Conservation (phyloP, 805 yeast genomes). For the Teunomyces tritomae region DNA sequence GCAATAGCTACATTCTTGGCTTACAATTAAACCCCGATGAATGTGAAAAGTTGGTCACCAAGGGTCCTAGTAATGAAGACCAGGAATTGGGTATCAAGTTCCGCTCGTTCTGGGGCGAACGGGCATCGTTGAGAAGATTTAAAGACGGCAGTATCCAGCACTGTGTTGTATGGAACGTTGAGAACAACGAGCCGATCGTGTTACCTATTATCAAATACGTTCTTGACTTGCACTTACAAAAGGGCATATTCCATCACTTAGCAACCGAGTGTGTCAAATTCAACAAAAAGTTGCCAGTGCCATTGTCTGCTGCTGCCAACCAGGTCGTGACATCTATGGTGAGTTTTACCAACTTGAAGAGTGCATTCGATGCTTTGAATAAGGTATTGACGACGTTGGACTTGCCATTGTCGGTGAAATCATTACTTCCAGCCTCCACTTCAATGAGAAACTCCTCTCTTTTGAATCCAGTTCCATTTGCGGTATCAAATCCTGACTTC, state of each 20-base stretch:
- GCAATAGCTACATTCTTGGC: slow-evolving; percentile 50
- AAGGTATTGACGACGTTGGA: slow-evolving; percentile 46
- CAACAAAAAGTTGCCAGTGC: slow-evolving; percentile 54
- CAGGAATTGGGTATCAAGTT: slow-evolving; percentile 59
- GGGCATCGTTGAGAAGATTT: slow-evolving; percentile 83
- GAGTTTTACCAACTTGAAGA: slow-evolving; percentile 29
- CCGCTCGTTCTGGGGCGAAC: slow-evolving; percentile 85
- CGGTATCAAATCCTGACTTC: slow-evolving; percentile 69
- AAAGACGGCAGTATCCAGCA: slow-evolving; percentile 89
- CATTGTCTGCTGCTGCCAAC: slow-evolving; percentile 55
- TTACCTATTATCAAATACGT: slow-evolving; percentile 62
- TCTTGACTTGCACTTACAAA: slow-evolving; percentile 60
- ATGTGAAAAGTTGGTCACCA: slow-evolving; percentile 78
- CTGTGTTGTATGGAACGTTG: slow-evolving; percentile 81
- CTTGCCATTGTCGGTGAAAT: slow-evolving; percentile 69
- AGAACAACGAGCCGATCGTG: slow-evolving; percentile 57
- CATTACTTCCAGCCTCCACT: slow-evolving; percentile 72
- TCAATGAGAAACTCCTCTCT: slow-evolving; percentile 74
- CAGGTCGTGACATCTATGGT: slow-evolving; percentile 41
- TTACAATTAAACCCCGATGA: slow-evolving; percentile 66
- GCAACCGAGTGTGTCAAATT: slow-evolving; percentile 42
- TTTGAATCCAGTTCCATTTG: slow-evolving; percentile 79
- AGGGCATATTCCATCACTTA: slow-evolving; percentile 36
- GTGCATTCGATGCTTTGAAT: slow-evolving; percentile 50
- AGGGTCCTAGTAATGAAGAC: slow-evolving; percentile 69